phyloP scores from a whole-genome alignment of 139 green algal genomes.

The Coelastrella sp. region DNA sequence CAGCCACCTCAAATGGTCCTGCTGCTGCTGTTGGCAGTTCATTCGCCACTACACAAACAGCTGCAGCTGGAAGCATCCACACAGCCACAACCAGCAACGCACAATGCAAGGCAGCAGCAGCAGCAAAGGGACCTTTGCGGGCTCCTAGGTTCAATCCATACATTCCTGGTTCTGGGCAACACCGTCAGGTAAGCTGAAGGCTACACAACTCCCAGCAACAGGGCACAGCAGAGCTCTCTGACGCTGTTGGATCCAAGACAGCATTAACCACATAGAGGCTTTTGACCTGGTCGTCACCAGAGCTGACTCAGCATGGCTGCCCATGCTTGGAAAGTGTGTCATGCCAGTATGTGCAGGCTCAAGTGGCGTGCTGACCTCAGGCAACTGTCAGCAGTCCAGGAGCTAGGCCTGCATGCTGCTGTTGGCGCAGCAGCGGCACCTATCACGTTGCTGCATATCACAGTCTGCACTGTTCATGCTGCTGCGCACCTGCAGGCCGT shows the following conservation, averaged over 20 bases:
- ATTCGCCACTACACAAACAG: neutral
- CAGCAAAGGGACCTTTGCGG: neutral
- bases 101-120: neutral
- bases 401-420: neutral
- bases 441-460: neutral
- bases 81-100: neutral
- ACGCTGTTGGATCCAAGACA: too few relatives aligned
- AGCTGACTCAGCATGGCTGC: too few relatives aligned
- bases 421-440: neutral
- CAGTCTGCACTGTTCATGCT: neutral
- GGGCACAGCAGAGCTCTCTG: neutral
- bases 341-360: neutral
- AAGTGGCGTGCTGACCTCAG: too few relatives aligned
- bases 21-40: neutral
- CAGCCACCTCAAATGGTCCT: neutral
- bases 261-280: too few relatives aligned
- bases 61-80: too few relatives aligned
- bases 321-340: neutral
- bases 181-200: neutral
- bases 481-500: neutral
- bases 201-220: neutral
- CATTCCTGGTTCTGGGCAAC: neutral
- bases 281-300: too few relatives aligned
- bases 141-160: slow-evolving; percentile 6
- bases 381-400: neutral